Evolutionary conservation across 805 yeast species (phyloP).

Genomic region (Vanderwaltozyma yarrowii): DNA sequence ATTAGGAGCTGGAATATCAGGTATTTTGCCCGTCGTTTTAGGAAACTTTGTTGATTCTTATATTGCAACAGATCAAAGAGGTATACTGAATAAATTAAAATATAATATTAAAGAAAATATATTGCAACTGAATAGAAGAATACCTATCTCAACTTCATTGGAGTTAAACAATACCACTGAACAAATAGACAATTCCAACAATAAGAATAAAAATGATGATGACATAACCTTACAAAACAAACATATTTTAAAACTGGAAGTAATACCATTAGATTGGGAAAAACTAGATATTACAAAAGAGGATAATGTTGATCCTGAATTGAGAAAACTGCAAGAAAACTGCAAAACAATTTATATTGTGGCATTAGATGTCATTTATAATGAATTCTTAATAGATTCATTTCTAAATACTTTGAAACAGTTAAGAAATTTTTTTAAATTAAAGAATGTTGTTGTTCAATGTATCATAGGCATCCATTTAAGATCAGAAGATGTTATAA

Average conservation of each 20-base stretch:
- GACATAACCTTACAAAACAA: background rate
- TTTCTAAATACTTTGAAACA: conserved; percentile 19
- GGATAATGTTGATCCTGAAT: conserved; percentile 3
- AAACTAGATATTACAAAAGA: conserved; percentile 6
- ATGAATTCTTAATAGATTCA: conserved; percentile 26
- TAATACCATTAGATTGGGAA: conserved; percentile 27
- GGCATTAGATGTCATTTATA: conserved; percentile 30
- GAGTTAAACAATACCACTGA: background rate
- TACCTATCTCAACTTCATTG: conserved; percentile 9
- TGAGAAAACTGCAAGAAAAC: background rate
- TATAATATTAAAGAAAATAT: conserved; percentile 20
- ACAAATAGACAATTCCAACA: background rate
- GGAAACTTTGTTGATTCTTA: conserved; percentile 22
- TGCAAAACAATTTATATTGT: conserved; percentile 14
- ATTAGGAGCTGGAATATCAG: conserved; percentile 27
- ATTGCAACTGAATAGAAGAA: conserved; percentile 15
- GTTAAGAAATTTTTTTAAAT: conserved; percentile 6
- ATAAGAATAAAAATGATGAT: background rate
- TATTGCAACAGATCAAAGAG: conserved; percentile 27
- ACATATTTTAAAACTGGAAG: conserved; percentile 12
- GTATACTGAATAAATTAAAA: conserved; percentile 21
- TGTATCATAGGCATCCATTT: conserved; percentile 25
- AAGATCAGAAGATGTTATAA: conserved; percentile 23
- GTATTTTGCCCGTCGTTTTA: conserved; percentile 19
- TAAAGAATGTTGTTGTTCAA: conserved; percentile 2